Evolutionary conservation across 192 early-diverging fungal genomes (phyloP).

Genomic region (Mortierella antarctica): DNA sequence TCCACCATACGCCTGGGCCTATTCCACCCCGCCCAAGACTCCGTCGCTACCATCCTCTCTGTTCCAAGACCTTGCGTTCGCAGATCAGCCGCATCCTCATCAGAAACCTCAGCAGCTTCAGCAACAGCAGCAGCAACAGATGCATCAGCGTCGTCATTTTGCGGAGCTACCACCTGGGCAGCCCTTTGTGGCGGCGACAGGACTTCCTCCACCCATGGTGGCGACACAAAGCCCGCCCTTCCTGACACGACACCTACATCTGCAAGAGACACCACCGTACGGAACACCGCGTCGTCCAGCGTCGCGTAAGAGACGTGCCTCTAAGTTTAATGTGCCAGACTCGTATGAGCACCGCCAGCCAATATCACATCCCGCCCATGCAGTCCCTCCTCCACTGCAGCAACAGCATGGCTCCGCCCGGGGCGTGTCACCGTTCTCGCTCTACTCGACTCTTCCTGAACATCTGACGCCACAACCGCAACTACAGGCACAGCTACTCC

Average conservation of each 20-base stretch:
- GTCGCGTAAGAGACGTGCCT: constrained; percentile 16
- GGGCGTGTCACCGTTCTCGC: neutral
- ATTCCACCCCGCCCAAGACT: constrained; percentile 20
- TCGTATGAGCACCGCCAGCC: neutral
- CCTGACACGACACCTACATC: neutral
- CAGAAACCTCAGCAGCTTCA: neutral
- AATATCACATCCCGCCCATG: constrained; percentile 3
- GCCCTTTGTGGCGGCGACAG: constrained; percentile 16
- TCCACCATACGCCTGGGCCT: constrained; percentile 1
- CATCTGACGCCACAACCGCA: neutral
- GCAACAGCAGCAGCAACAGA: constrained; percentile 15
- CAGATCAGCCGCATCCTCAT: neutral
- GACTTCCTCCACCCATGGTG: neutral
- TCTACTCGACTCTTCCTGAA: neutral
- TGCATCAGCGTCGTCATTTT: neutral
- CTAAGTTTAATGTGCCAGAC: constrained; percentile 6
- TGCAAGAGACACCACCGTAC: neutral
- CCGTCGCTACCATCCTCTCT: neutral
- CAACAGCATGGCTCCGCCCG: constrained; percentile 6
- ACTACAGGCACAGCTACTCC: neutral
- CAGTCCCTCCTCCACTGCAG: constrained; percentile 24
- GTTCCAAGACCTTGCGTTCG: neutral
- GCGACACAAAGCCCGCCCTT: too few species aligned
- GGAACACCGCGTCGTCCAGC: neutral
- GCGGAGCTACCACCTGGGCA: constrained; percentile 30